phyloP scores from a whole-genome alignment of 2,329 filamentous ascomycete species.

The Aspergillus sp. region DNA sequence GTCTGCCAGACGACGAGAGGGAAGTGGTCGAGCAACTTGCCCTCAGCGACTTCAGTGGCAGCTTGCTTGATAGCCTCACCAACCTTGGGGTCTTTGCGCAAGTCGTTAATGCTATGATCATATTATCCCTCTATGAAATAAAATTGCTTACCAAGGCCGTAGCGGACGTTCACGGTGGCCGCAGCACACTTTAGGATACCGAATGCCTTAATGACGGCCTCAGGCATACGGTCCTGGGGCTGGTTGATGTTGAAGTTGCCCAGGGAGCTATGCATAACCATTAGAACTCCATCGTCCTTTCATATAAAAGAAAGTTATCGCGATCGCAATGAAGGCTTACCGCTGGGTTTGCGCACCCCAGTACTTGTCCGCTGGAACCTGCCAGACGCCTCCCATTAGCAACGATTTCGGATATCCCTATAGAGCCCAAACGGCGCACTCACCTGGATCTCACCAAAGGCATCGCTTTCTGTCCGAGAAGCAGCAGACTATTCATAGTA shows the following conservation, averaged over 20 bases:
- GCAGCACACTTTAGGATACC: conserved; percentile 96
- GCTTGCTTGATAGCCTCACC: conserved; percentile 92
- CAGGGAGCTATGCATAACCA: conserved; percentile 51
- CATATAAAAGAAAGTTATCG: not conserved
- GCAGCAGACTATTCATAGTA: conserved; percentile 23
- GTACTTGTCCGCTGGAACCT: conserved; percentile 83
- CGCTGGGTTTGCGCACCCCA: conserved; percentile 98
- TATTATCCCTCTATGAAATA: not conserved
- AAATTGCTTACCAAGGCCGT: conserved; percentile 57
- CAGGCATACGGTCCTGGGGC: conserved; percentile 96
- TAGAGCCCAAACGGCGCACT: conserved; percentile 6
- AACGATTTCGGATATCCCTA: not conserved
- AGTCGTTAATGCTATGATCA: conserved; percentile 5
- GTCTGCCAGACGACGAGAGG: conserved; percentile 99
- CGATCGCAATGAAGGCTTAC: conserved; percentile 22
- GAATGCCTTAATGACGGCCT: conserved; percentile 84
- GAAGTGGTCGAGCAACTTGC: conserved; percentile 95
- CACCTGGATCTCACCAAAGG: conserved; percentile 86
- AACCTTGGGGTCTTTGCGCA: conserved; percentile 65
- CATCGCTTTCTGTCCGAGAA: conserved; percentile 85
- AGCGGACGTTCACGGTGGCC: conserved; percentile 90
- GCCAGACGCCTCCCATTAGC: conserved; percentile 9
- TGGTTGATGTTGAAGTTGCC: conserved; percentile 99
- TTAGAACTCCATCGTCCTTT: too few species aligned
- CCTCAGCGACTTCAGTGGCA: conserved; percentile 81